Conservation (phyloP, 306 rosid species). For the Trichosanthes truncata region DNA sequence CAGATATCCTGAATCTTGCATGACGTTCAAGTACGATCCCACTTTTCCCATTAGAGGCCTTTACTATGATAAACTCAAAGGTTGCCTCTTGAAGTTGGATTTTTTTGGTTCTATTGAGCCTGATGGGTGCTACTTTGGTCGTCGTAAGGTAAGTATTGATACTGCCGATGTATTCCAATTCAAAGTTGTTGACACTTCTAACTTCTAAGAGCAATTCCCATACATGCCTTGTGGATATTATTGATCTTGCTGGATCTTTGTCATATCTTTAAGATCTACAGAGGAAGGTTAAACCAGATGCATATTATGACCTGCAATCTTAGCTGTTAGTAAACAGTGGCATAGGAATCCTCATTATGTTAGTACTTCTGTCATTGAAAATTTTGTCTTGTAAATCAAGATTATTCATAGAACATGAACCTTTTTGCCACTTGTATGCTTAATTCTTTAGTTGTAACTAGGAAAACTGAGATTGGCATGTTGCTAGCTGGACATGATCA, state of each 20-base stretch:
- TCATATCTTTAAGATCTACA: neutral
- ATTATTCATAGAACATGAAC: neutral
- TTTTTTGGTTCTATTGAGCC: conserved; percentile 90
- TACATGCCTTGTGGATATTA: neutral
- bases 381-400: neutral
- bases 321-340: neutral
- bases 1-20: conserved; percentile 73
- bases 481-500: neutral
- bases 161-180: neutral
- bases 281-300: neutral
- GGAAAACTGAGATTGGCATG: neutral
- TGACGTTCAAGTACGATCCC: conserved; percentile 63
- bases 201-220: neutral
- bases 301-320: neutral
- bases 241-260: neutral
- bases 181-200: neutral
- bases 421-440: neutral
- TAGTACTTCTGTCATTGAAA: neutral
- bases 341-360: neutral
- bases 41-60: conserved; percentile 90
- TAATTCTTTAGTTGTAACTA: neutral
- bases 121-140: conserved; percentile 83
- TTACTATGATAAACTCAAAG: conserved; percentile 72
- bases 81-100: conserved; percentile 86
- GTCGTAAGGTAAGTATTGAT: conserved; percentile 52